Conservation (phyloP, 2,329 filamentous ascomycete species). For the Pseudogymnoascus sp. region DNA sequence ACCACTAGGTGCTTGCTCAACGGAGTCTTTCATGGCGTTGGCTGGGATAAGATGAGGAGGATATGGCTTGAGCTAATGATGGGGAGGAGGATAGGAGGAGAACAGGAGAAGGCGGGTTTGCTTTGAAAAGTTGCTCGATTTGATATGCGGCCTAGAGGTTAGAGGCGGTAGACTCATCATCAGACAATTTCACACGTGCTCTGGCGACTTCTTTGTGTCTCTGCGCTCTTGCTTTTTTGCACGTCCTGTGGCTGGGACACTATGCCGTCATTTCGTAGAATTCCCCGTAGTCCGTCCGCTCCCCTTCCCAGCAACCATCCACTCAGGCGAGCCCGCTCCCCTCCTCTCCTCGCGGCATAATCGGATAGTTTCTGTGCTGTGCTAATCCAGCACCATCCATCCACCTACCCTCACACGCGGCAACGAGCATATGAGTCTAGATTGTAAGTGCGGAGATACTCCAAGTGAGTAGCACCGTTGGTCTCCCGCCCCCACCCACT, state of each 20-base stretch:
- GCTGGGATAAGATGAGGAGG: background rate
- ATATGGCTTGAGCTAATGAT: background rate
- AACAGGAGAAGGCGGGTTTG: background rate
- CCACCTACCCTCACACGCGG: background rate
- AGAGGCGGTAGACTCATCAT: background rate
- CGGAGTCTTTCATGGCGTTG: background rate
- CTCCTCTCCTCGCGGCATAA: background rate
- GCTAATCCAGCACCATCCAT: background rate
- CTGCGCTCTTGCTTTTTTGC: background rate
- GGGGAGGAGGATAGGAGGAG: background rate
- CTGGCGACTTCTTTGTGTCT: background rate
- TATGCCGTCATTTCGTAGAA: background rate
- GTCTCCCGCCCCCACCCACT: background rate
- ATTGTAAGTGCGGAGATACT: background rate
- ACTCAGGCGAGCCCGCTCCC: too few relatives aligned
- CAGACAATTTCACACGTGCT: background rate
- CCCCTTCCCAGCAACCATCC: background rate
- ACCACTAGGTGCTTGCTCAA: background rate
- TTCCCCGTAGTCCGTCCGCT: background rate
- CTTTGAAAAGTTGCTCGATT: conserved; percentile 1
- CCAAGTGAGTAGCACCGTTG: background rate
- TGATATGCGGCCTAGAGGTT: background rate
- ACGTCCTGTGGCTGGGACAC: background rate
- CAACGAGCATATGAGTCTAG: background rate
- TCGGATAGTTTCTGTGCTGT: background rate